Evolutionary conservation across 495 filamentous ascomycete genomes (phyloP), one percentile per base, ranked within the genome.

Genomic region (Diplogelasinospora grovesii): DNA sequence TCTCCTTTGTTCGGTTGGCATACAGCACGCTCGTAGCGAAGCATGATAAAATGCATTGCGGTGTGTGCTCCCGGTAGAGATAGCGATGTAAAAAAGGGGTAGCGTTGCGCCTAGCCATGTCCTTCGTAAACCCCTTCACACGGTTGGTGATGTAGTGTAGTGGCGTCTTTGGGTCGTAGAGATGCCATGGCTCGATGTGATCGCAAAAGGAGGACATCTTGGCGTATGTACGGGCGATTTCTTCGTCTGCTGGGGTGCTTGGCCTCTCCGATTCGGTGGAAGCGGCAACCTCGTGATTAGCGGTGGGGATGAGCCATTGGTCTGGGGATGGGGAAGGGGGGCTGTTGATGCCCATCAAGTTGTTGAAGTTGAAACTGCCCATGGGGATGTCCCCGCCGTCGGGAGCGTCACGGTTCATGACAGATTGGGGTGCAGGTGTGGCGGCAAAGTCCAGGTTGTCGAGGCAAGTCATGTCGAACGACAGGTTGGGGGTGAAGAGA

Each of bases 11-110:
- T 29, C 49, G 54, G 35, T 59, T 58, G 21, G 41, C 35, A 46
- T 61, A 68, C 20, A 64, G 43, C 23, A 53, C 39, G 25, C 52
- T 56, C 21, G 46, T 45, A 4, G 57, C 46, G 28, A 63, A 65
- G 6, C 52, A 55, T 5, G 56, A 43, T 22, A 57, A 22, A 5
- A 68, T 64, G 20, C 40, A 55, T 5, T 31, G 48, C 21, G 59
- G 56, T 41, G 50, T 49, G n/a, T 65, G 32, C 25, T 42, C 34
- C 38, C 41, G 38, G 36, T 64, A 64, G 10, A 66, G 37, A 18
- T 50, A 41, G 19, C 45, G 48, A 39, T 66, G 63, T 40, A 64
- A 46, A 31, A 49, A 66, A 21, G 54, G 51, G 15, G 63, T 63
- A 10, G 42, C 34, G 41, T 52, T 61, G 14, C 44, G 22, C 6